A percentile compares a stretch with the other conserved stretches of the same genome.
Conservation (phyloP, 192 early-diverging fungal species). For the Backusella tarrabulga region DNA sequence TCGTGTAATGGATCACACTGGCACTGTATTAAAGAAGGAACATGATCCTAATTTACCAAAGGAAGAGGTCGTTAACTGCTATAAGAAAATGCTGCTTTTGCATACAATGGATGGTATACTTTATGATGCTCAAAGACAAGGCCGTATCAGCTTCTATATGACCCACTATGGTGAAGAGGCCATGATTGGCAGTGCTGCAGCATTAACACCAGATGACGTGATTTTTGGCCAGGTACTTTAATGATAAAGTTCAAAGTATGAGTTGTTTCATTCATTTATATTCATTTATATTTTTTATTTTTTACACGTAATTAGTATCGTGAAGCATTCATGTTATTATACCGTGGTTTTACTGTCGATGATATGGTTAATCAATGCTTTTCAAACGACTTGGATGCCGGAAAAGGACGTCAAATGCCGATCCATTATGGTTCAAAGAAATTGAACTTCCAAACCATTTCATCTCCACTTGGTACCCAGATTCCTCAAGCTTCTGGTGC, state of each 20-base stretch:
- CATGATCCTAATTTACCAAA: slow-evolving; percentile 74
- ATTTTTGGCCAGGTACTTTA: slow-evolving; percentile 84
- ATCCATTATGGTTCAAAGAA: slow-evolving; percentile 91
- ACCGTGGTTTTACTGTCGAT: slow-evolving; percentile 92
- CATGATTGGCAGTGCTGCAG: slow-evolving; percentile 88
- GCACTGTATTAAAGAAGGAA: slow-evolving; percentile 67
- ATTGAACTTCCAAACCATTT: slow-evolving; percentile 93
- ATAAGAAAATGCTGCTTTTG: slow-evolving; percentile 88
- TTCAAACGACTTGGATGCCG: slow-evolving; percentile 81
- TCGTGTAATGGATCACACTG: slow-evolving; percentile 89
- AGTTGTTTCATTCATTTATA: not conserved
- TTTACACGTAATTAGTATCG: slow-evolving; percentile 70
- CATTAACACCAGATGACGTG: slow-evolving; percentile 79
- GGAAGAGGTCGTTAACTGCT: slow-evolving; percentile 68
- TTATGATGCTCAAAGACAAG: slow-evolving; percentile 98
- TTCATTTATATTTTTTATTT: not conserved
- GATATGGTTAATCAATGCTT: slow-evolving; percentile 98
- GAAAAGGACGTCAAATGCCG: slow-evolving; percentile 99
- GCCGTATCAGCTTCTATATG: slow-evolving; percentile 99
- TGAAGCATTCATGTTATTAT: slow-evolving; percentile 90
- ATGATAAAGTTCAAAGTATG: not conserved
- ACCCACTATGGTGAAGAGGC: slow-evolving; percentile 99
- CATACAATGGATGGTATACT: slow-evolving; percentile 93
- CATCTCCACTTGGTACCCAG: slow-evolving; percentile 94
- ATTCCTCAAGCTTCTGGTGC: slow-evolving; percentile 97